A percentile compares a stretch with the other conserved stretches of the same genome.
Evolutionary conservation across 2,329 filamentous ascomycete genomes (phyloP).

Genomic region (Paecilomyces formosus): DNA sequence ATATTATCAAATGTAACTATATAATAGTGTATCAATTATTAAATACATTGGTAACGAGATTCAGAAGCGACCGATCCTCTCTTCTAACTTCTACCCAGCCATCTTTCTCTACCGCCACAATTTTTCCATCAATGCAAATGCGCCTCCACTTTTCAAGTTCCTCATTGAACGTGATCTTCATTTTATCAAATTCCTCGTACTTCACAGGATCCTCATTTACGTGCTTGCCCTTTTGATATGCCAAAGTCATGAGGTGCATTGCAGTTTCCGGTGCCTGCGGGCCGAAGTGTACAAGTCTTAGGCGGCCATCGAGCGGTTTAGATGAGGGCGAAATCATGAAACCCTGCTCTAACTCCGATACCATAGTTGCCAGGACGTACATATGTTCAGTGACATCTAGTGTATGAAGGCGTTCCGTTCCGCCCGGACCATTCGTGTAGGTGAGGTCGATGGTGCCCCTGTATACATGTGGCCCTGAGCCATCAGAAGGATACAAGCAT

Average conservation of each 20-base stretch:
- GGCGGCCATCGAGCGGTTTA: slow-evolving; percentile 59
- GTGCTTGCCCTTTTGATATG: slow-evolving; percentile 52
- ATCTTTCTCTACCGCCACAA: slow-evolving; percentile 62
- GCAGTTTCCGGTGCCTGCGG: slow-evolving; percentile 56
- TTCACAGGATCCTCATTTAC: slow-evolving; percentile 50
- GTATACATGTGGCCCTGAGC: slow-evolving; percentile 49
- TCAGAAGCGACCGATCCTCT: slow-evolving; percentile 15
- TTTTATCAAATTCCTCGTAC: slow-evolving; percentile 62
- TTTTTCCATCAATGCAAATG: slow-evolving; percentile 86
- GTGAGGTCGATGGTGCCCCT: slow-evolving; percentile 44
- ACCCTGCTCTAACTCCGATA: slow-evolving; percentile 72
- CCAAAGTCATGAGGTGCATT: slow-evolving; percentile 67
- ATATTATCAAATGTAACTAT: no score
- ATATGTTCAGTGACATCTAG: slow-evolving; percentile 50
- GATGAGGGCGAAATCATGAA: slow-evolving; percentile 76
- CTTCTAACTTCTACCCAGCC: slow-evolving; percentile 61
- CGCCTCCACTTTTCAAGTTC: slow-evolving; percentile 62
- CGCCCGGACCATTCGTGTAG: slow-evolving; percentile 13
- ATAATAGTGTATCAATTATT: no score
- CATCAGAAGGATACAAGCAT: slow-evolving; percentile 55
- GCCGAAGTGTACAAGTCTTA: slow-evolving; percentile 71
- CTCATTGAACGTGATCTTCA: slow-evolving; percentile 62
- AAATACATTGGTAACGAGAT: slow-evolving; percentile 2
- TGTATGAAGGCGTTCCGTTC: slow-evolving; percentile 16
- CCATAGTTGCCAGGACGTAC: slow-evolving; percentile 69